These are phyloP conservation scores for Candida endomychidarum DNA, from an alignment of 805 yeast genomes.

Conservation along the genomic window DNA sequence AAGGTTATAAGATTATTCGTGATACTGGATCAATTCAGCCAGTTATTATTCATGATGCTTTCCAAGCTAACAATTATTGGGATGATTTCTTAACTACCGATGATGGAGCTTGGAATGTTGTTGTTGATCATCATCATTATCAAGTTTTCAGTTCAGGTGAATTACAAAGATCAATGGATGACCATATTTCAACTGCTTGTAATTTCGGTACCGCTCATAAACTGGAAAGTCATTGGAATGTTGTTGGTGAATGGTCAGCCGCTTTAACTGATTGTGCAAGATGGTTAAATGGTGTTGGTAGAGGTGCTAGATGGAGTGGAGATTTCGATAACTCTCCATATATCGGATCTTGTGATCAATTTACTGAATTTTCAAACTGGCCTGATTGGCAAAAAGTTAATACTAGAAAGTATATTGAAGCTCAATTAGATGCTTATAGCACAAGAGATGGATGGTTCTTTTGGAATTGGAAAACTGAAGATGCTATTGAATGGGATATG, in stretches of 20 bases:
- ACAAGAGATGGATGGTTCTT: conserved; percentile 83
- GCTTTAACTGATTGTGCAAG: conserved; percentile 89
- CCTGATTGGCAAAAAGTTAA: conserved; percentile 52
- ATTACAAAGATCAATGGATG: conserved; percentile 56
- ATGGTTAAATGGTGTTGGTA: conserved; percentile 85
- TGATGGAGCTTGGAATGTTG: conserved; percentile 57
- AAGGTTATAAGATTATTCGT: conserved; percentile 69
- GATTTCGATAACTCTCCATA: conserved; percentile 40
- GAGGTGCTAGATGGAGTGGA: conserved; percentile 81
- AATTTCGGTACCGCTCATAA: conserved; percentile 28
- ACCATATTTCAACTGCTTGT: conserved; percentile 50
- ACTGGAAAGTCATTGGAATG: conserved; percentile 66
- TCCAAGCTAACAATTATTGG: conserved; percentile 62
- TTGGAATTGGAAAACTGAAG: conserved; percentile 93
- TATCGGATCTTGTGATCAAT: conserved; percentile 61
- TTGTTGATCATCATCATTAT: conserved; percentile 88
- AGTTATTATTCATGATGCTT: conserved; percentile 81
- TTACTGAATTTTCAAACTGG: conserved; percentile 46
- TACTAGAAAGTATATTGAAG: conserved; percentile 76
- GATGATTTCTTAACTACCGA: conserved; percentile 47
- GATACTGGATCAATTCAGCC: conserved; percentile 49
- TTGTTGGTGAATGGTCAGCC: conserved; percentile 88
- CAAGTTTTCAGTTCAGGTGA: conserved; percentile 75
- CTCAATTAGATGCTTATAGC: conserved; percentile 82
- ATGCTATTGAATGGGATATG: conserved; percentile 84